Conservation (phyloP, 192 early-diverging fungal species). For the Paraglomus brasilianum region DNA sequence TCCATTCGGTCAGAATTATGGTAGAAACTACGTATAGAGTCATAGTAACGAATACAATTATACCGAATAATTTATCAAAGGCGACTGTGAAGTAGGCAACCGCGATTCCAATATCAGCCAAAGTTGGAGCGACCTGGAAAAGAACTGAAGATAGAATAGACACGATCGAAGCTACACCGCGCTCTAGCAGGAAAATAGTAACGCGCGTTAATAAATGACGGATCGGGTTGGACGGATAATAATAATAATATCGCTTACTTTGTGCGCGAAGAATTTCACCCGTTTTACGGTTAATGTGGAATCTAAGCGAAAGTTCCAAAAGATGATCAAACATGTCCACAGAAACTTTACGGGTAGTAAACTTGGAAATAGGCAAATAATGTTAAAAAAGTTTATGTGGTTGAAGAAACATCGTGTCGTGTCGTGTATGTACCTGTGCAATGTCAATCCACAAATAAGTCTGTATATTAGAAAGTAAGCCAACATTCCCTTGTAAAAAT, state of each 20-base stretch:
- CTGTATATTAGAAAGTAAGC: conserved; percentile 71
- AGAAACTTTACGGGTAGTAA: conserved; percentile 56
- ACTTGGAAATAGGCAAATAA: conserved; percentile 31
- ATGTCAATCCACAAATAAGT: conserved; percentile 85
- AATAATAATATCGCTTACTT: conserved; percentile 41
- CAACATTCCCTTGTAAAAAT: conserved; percentile 53
- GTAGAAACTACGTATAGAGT: conserved; percentile 65
- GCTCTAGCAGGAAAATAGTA: conserved; percentile 36
- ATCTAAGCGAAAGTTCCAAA: conserved; percentile 57
- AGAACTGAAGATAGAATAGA: conserved; percentile 65
- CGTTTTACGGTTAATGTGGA: conserved; percentile 60
- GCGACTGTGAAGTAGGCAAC: conserved; percentile 61
- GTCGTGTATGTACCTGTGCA: conserved; percentile 56
- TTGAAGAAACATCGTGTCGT: too few species aligned
- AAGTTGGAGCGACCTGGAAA: conserved; percentile 77
- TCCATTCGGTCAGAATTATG: conserved; percentile 65
- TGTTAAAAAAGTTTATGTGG: not conserved
- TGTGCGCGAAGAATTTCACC: conserved; percentile 59
- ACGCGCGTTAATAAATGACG: not conserved
- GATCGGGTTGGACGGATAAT: not conserved
- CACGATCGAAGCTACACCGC: conserved; percentile 57
- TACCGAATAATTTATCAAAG: conserved; percentile 71
- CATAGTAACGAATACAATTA: conserved; percentile 77
- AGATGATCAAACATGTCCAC: conserved; percentile 67
- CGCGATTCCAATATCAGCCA: conserved; percentile 75